A percentile compares a stretch with the other conserved stretches of the same genome.
phyloP scores from a whole-genome alignment of 2,329 filamentous ascomycete genomes.

The Trichoderma breve region DNA sequence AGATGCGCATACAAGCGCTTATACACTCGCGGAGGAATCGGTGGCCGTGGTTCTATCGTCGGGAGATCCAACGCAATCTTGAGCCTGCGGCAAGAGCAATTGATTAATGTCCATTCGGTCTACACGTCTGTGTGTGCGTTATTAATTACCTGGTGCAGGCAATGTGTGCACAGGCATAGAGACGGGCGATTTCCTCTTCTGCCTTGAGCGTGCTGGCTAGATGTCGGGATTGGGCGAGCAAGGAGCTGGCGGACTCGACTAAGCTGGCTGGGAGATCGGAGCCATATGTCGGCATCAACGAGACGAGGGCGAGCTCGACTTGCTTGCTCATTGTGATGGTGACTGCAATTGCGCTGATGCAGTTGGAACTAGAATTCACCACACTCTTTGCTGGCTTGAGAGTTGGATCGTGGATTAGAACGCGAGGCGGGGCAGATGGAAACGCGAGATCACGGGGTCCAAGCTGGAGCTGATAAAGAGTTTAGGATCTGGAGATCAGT shows the following conservation, averaged over 20 bases:
- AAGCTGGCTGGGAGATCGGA: conserved; percentile 67
- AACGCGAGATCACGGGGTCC: conserved; percentile 20
- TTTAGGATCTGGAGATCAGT: not conserved
- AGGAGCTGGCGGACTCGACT: conserved; percentile 65
- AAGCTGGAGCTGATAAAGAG: not conserved
- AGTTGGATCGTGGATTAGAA: not conserved
- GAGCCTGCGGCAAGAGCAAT: conserved; percentile 49
- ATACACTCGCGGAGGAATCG: conserved; percentile 77
- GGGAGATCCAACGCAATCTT: conserved; percentile 76
- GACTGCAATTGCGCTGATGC: not conserved
- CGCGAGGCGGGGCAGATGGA: conserved; percentile 7
- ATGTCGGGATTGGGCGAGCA: conserved; percentile 77
- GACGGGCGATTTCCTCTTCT: conserved; percentile 83
- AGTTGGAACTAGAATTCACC: not conserved
- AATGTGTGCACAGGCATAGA: conserved; percentile 82
- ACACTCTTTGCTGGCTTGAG: not conserved
- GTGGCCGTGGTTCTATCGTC: conserved; percentile 70
- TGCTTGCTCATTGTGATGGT: conserved; percentile 64
- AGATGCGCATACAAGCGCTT: conserved; percentile 80
- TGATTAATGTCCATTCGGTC: not conserved
- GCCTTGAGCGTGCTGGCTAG: conserved; percentile 74
- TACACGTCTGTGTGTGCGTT: not conserved
- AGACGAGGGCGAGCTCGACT: conserved; percentile 70
- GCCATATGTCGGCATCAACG: conserved; percentile 70
- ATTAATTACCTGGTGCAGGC: conserved; percentile 75